Conservation (phyloP, 2,329 filamentous ascomycete genomes). For the Simplicillium aogashimaense region DNA sequence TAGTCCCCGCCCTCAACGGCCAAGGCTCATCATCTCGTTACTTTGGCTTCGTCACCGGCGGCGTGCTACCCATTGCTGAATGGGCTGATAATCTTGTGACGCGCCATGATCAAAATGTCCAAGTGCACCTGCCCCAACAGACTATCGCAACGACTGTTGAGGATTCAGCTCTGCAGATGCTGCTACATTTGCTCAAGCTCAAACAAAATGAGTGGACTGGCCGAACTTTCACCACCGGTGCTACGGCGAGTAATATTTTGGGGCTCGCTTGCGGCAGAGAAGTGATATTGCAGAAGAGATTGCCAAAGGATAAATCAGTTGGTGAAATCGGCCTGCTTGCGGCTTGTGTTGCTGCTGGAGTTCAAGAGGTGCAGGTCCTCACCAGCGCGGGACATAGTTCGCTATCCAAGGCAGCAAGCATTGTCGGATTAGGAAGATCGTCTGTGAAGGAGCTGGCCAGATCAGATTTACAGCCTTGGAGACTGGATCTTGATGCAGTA, state of each 20-base stretch:
- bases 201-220: slow-evolving; percentile 49
- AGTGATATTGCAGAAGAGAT: slow-evolving; percentile 35
- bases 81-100: slow-evolving; percentile 80
- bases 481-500: slow-evolving; percentile 57
- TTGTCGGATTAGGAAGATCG: slow-evolving; percentile 67
- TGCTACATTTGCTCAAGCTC: slow-evolving; percentile 54
- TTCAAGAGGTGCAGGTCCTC: slow-evolving; percentile 64
- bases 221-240: slow-evolving; percentile 46
- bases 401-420: slow-evolving; percentile 69
- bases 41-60: slow-evolving; percentile 85
- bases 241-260: slow-evolving; percentile 72
- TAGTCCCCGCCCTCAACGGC: slow-evolving; percentile 54
- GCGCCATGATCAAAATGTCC: slow-evolving; percentile 72
- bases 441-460: slow-evolving; percentile 53
- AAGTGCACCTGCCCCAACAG: slow-evolving; percentile 70
- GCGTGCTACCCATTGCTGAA: slow-evolving; percentile 66
- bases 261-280: slow-evolving; percentile 62
- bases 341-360: slow-evolving; percentile 53
- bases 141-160: slow-evolving; percentile 70
- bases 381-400: slow-evolving; percentile 80
- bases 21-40: slow-evolving; percentile 59
- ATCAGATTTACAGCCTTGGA: slow-evolving; percentile 49
- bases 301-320: slow-evolving; percentile 30
- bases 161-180: slow-evolving; percentile 57
- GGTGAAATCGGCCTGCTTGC: slow-evolving; percentile 60